Evolutionary conservation across 169 alveolate species (phyloP).

Genomic region (Plasmodium ovale): DNA sequence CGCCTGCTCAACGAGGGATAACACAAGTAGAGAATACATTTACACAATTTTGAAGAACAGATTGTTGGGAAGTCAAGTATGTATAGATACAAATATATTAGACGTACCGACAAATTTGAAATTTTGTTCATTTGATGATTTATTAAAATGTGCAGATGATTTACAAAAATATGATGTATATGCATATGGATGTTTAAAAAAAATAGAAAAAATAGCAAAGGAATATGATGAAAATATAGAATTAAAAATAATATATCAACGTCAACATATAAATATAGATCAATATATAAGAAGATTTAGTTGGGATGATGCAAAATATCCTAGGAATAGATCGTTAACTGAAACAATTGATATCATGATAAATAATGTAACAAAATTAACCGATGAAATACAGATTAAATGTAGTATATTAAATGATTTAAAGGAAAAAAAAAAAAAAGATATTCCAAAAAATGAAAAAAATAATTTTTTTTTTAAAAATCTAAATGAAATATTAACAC

Average conservation of each 20-base stretch:
- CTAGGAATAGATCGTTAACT: conserved; percentile 87
- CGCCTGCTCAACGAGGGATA: conserved; percentile 81
- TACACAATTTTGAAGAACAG: conserved; percentile 80
- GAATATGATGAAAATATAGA: conserved; percentile 83
- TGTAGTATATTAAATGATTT: conserved; percentile 87
- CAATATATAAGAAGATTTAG: conserved; percentile 86
- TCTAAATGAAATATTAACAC: conserved; percentile 89
- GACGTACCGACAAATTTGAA: conserved; percentile 87
- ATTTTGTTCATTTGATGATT: conserved; percentile 87
- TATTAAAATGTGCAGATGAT: conserved; percentile 87
- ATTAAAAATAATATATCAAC: conserved; percentile 83
- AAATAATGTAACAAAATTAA: conserved; percentile 85
- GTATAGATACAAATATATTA: conserved; percentile 82
- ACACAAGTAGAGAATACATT: conserved; percentile 81
- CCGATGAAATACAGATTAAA: conserved; percentile 86
- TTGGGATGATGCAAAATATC: conserved; percentile 93
- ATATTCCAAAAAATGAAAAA: conserved; percentile 75
- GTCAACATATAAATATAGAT: conserved; percentile 84
- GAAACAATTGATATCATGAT: conserved; percentile 87
- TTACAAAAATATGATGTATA: conserved; percentile 86
- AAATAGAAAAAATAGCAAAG: conserved; percentile 83
- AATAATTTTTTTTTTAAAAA: conserved; percentile 81
- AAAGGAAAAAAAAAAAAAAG: conserved; percentile 80
- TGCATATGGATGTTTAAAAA: conserved; percentile 85
- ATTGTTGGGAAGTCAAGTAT: conserved; percentile 79